Conservation (phyloP, 768 basidiomycete species). For the Hemileccinum rubropunctum region DNA sequence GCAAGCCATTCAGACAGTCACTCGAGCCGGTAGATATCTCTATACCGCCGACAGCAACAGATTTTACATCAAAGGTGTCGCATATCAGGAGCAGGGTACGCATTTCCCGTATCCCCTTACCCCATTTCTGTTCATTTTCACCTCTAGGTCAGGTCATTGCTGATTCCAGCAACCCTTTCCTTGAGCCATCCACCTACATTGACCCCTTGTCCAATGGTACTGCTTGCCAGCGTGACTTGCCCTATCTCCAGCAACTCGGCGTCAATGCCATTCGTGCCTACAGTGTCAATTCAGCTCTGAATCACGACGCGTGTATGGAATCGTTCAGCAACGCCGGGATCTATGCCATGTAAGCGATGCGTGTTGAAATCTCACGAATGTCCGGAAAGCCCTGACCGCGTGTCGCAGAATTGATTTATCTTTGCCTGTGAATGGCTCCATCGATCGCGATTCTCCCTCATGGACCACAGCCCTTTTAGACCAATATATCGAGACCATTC, state of each 20-base stretch:
- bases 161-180: conserved; percentile 57
- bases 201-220: conserved; percentile 72
- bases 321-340: conserved; percentile 76
- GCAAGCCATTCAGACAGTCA: conserved; percentile 67
- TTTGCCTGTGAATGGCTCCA: conserved; percentile 82
- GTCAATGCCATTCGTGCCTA: conserved; percentile 86
- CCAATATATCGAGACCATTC: conserved; percentile 74
- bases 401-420: conserved; percentile 75
- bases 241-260: conserved; percentile 68
- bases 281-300: conserved; percentile 75
- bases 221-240: conserved; percentile 76
- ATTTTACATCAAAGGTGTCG: conserved; percentile 87
- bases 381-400: conserved; percentile 7
- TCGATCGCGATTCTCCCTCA: conserved; percentile 65
- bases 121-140: background rate
- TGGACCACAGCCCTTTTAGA: conserved; percentile 84
- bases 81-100: conserved; percentile 80
- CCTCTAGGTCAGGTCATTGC: conserved; percentile 36
- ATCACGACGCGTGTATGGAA: conserved; percentile 88
- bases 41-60: conserved; percentile 71
- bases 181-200: conserved; percentile 69
- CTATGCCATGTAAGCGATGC: conserved; percentile 72
- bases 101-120: background rate
- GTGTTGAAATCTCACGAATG: conserved; percentile 1
- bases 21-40: conserved; percentile 75